Conservation (phyloP, 441 rosid species). For the Viola pubescens region DNA sequence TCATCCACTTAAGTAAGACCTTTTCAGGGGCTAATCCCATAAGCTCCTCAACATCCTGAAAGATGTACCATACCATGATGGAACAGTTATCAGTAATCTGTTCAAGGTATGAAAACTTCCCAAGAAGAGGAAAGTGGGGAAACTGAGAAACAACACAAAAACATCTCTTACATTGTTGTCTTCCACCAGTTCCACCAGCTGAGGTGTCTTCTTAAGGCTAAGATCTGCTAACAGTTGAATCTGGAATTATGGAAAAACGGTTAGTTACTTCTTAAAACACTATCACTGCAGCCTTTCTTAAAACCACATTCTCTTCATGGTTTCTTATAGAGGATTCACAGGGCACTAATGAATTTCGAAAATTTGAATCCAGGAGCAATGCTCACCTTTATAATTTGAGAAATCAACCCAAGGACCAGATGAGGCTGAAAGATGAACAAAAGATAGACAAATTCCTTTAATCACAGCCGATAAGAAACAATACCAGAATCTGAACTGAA, state of each 20-base stretch:
- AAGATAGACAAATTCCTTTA: conserved; percentile 8
- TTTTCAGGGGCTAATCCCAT: conserved; percentile 91
- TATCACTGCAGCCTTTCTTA: not conserved
- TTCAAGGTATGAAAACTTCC: not conserved
- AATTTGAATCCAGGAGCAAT: not conserved
- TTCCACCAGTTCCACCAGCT: conserved; percentile 83
- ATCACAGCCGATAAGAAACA: conserved; percentile 9
- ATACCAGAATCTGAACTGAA: conserved; percentile 8
- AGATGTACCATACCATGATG: conserved; percentile 8
- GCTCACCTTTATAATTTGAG: conserved; percentile 93
- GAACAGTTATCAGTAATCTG: not conserved
- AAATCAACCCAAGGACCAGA: conserved; percentile 90
- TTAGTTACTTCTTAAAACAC: not conserved
- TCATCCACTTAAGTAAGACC: conserved; percentile 93
- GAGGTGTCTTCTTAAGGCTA: conserved; percentile 91
- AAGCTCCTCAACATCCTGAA: conserved; percentile 94
- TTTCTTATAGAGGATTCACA: not conserved
- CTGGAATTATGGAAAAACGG: conserved; percentile 28
- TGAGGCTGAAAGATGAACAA: conserved; percentile 56
- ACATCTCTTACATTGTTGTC: conserved; percentile 56
- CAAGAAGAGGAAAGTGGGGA: conserved; percentile 6
- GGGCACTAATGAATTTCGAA: not conserved
- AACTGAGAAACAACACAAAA: conserved; percentile 1
- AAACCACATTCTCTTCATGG: not conserved
- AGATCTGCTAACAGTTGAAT: conserved; percentile 96